Evolutionary conservation across 2,329 filamentous ascomycete species (phyloP).

Genomic region (Penicillium olsonii): DNA sequence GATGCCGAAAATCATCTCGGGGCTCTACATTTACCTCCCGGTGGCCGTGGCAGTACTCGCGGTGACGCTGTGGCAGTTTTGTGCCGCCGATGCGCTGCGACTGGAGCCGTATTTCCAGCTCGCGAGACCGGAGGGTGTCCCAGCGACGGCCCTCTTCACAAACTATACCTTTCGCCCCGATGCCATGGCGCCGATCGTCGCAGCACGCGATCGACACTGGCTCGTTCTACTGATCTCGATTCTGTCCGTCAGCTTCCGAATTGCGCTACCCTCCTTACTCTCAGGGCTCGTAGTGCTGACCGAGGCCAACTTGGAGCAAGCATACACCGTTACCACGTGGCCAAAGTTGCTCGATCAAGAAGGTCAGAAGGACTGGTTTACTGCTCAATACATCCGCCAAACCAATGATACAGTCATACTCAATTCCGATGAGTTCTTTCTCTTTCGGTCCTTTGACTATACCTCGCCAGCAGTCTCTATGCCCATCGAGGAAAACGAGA

Average conservation of each 20-base stretch:
- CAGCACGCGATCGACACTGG: slow-evolving; percentile 23
- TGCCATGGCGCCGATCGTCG: slow-evolving; percentile 16
- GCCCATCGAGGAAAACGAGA: slow-evolving; percentile 5
- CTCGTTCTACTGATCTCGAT: slow-evolving; percentile 15
- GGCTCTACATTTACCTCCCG: slow-evolving; percentile 10
- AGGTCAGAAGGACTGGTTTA: slow-evolving; percentile 4
- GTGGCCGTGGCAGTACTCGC: slow-evolving; percentile 17
- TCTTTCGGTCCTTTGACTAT: slow-evolving; percentile 12
- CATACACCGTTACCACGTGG: slow-evolving; percentile 12
- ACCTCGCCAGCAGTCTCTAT: slow-evolving; percentile 10
- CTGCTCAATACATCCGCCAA: neutral
- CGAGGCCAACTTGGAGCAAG: neutral
- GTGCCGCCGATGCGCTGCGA: slow-evolving; percentile 20
- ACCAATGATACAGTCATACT: neutral
- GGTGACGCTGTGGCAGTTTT: slow-evolving; percentile 18
- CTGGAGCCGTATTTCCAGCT: slow-evolving; percentile 26
- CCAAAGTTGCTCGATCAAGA: slow-evolving; percentile 9
- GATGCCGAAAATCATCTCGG: neutral
- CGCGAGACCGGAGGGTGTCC: slow-evolving; percentile 9
- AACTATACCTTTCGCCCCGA: slow-evolving; percentile 23
- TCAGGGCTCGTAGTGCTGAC: slow-evolving; percentile 19
- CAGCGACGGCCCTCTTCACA: slow-evolving; percentile 19
- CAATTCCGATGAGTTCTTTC: slow-evolving; percentile 7
- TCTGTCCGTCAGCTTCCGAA: slow-evolving; percentile 15
- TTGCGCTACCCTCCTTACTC: slow-evolving; percentile 18